Percentiles rank a stretch among this genome's conserved stretches.
phyloP scores from a whole-genome alignment of 352 stramenopile species.

The Phytopythium helicoides region DNA sequence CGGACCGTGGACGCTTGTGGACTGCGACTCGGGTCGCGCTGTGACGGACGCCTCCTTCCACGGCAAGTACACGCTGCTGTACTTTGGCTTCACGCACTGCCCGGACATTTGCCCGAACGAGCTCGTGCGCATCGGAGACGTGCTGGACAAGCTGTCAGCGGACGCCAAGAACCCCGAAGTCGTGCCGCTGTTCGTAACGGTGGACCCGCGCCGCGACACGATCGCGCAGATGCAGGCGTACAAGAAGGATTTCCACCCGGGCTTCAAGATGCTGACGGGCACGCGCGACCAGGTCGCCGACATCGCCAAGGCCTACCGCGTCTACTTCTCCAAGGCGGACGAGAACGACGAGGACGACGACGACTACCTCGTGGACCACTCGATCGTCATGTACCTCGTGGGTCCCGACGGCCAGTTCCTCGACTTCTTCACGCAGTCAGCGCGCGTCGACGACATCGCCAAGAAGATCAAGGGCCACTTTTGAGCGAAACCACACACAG shows the following conservation, averaged over 20 bases:
- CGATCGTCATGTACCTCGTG: constrained; percentile 99
- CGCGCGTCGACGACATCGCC: constrained; percentile 92
- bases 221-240: constrained; percentile 96
- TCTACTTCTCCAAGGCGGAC: constrained; percentile 98
- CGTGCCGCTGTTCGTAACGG: constrained; percentile 96
- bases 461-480: constrained; percentile 91
- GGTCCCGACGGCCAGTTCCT: constrained; percentile 96
- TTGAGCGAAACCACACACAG: constrained; percentile 38
- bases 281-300: constrained; percentile 94
- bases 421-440: constrained; percentile 99
- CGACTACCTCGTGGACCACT: constrained; percentile 99
- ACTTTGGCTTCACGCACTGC: constrained; percentile 99
- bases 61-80: constrained; percentile 96
- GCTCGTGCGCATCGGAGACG: constrained; percentile 96
- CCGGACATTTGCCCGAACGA: constrained; percentile 99
- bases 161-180: constrained; percentile 62
- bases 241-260: constrained; percentile 89
- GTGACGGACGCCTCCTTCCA: constrained; percentile 91
- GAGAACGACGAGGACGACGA: constrained; percentile 95
- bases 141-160: constrained; percentile 90
- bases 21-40: constrained; percentile 80
- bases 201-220: constrained; percentile 97
- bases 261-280: constrained; percentile 89
- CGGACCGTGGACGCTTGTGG: constrained; percentile 92
- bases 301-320: constrained; percentile 97